Conservation (phyloP, 1,284 basidiomycete genomes). For the Cutaneotrichosporon curvatum region DNA sequence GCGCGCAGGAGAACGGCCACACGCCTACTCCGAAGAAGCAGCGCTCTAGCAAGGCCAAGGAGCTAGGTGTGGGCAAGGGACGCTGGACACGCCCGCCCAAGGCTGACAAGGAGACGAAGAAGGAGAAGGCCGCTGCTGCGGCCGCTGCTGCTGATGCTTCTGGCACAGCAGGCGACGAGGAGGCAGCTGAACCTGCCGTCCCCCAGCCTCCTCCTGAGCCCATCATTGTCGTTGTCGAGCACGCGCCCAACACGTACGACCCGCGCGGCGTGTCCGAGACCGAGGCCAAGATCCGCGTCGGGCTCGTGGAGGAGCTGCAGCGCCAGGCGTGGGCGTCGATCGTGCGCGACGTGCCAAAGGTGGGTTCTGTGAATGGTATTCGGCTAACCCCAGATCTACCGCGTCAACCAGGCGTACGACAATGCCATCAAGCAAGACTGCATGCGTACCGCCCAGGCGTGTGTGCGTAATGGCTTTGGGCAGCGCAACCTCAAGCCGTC, state of each 20-base stretch:
- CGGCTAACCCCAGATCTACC: constrained; percentile 59
- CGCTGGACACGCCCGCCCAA: constrained; percentile 32
- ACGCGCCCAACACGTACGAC: constrained; percentile 30
- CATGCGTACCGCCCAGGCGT: constrained; percentile 28
- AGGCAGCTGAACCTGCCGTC: background rate
- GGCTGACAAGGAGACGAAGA: constrained; percentile 24
- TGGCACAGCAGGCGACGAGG: background rate
- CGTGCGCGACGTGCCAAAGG: constrained; percentile 75
- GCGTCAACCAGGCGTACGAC: constrained; percentile 59
- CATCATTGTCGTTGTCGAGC: background rate
- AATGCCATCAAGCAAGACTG: constrained; percentile 53
- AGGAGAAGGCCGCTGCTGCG: constrained; percentile 9
- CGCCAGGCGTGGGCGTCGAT: constrained; percentile 80
- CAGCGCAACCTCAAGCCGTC: constrained; percentile 76
- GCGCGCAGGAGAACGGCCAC: constrained; percentile 15
- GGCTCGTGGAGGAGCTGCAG: constrained; percentile 66
- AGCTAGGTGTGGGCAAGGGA: constrained; percentile 37
- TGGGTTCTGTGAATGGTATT: constrained; percentile 31
- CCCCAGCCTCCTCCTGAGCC: constrained; percentile 6
- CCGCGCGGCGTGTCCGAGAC: constrained; percentile 34
- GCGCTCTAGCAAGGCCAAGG: constrained; percentile 26
- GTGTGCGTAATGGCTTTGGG: constrained; percentile 61
- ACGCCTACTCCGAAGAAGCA: constrained; percentile 12
- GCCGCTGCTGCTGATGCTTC: constrained; percentile 1
- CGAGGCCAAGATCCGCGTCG: constrained; percentile 33